phyloP scores from a whole-genome alignment of 1,284 basidiomycete genomes.

The Microstroma glucosiphilum region DNA sequence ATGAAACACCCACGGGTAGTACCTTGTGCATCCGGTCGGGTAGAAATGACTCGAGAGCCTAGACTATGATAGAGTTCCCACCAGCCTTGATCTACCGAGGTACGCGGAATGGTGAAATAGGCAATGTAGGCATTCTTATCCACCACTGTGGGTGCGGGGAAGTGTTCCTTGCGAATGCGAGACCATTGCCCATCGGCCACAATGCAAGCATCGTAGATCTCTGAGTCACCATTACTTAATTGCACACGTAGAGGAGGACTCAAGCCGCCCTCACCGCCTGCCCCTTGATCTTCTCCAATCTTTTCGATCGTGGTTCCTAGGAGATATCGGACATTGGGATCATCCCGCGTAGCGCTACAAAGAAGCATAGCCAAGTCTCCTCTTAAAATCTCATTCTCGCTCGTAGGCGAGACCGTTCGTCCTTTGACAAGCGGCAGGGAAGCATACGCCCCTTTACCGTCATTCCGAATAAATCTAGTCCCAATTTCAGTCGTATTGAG shows the following conservation, averaged over 20 bases:
- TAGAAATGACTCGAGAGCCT: conserved; percentile 7
- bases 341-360: conserved; percentile 15
- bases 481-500: conserved; percentile 47
- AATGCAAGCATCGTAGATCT: conserved; percentile 26
- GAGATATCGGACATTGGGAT: conserved; percentile 16
- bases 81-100: conserved; percentile 15
- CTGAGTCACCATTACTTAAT: conserved; percentile 14
- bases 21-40: conserved; percentile 28
- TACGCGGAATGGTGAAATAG: conserved; percentile 23
- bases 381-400: conserved; percentile 29
- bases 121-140: conserved; percentile 15
- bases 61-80: conserved; percentile 19
- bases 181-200: conserved; percentile 35
- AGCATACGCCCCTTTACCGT: conserved; percentile 25
- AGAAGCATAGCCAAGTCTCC: conserved; percentile 27
- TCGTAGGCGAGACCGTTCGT: conserved; percentile 11
- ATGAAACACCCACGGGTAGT: conserved; percentile 16
- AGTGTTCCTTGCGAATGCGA: conserved; percentile 20
- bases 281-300: conserved; percentile 9
- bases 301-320: conserved; percentile 19
- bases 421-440: conserved; percentile 26
- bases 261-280: not conserved
- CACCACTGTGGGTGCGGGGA: conserved; percentile 12
- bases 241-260: conserved; percentile 15
- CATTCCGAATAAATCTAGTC: conserved; percentile 27